Base-by-base conservation (phyloP, 2,329 filamentous ascomycete species). In the Diaporthe sp. region DNA sequence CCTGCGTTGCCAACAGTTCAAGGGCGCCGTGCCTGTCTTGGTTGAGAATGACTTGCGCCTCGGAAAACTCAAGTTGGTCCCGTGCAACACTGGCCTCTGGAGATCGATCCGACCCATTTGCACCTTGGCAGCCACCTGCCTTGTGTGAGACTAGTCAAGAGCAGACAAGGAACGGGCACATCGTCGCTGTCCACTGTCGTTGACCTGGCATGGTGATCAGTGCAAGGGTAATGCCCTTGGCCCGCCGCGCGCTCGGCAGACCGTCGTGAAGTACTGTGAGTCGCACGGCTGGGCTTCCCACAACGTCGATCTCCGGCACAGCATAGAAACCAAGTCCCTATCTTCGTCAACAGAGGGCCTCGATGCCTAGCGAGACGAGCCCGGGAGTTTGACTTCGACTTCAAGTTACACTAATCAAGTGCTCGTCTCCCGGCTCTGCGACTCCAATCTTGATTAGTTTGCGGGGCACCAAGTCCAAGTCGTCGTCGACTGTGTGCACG, bases 191-290 rank as follows among this genome's bases (percentile, higher is more conserved):
- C n/a, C n/a, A 53, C 47, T 37, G 13, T 51, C 10, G n/a, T 51
- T n/a, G 30, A 39, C 63, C 47, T 27, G 56, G 56, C 56, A 42
- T 63, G 56, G 56, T 55, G 44, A 55, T 44, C 30, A 61, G 37
- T 71, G 47, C 70, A 61, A 63, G 69, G 55, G 15, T 61, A 1
- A 42, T 30, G 56, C 56, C 51, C 39, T 55, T 35, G 9, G 58
- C n/a, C 47, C 27, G 35, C 44, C 35, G 44, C 58, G 32, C 56
- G 69, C 56, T 61, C 69, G 56, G 56, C 69, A 71, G 69, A 53
- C 44, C 25, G 39, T 37, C 25, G 30, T 25, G 27, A 53, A 19
- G 44, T 37, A 35, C 39, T 51, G n/a, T 55, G 50, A 55, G 56
- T 27, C 35, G 55, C 30, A 35, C 22, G 27, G 50, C 39, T 44